Conservation (phyloP, 116 monocot species). For the Trichopus zeylanicus region DNA sequence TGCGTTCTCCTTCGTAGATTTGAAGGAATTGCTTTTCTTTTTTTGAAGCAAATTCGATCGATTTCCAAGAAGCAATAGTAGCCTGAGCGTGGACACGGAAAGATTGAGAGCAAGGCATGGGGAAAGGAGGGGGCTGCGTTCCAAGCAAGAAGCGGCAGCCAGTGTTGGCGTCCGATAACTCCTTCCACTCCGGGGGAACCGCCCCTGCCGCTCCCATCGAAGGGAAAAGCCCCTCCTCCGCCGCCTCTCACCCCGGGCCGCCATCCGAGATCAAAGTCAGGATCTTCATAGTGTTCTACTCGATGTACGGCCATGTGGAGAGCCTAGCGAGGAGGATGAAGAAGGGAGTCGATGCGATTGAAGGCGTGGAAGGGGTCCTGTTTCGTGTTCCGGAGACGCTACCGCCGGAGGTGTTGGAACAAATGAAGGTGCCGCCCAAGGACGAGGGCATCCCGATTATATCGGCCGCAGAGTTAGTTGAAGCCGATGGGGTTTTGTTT, state of each 20-base stretch:
- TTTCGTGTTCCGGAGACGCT: constrained; percentile 89
- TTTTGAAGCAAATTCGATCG: background rate
- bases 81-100: background rate
- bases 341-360: constrained; percentile 69
- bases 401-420: constrained; percentile 50
- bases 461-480: constrained; percentile 33
- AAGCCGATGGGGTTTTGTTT: constrained; percentile 83
- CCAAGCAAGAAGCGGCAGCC: constrained; percentile 69
- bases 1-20: background rate
- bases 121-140: constrained; percentile 81
- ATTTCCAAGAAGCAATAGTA: background rate
- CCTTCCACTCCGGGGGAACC: background rate
- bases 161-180: constrained; percentile 8
- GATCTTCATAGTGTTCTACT: constrained; percentile 92
- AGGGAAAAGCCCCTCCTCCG: constrained; percentile 1
- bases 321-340: constrained; percentile 61
- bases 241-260: background rate
- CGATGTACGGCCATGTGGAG: constrained; percentile 97
- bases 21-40: background rate
- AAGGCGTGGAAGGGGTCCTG: constrained; percentile 66
- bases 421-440: constrained; percentile 68
- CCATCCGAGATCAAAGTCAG: constrained; percentile 29
- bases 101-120: constrained; percentile 33
- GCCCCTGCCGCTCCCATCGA: constrained; percentile 1
- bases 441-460: constrained; percentile 44